A percentile compares a stretch with the other conserved stretches of the same genome.
Conservation (phyloP, 495 filamentous ascomycete genomes). For the Wilcoxina mikolae region DNA sequence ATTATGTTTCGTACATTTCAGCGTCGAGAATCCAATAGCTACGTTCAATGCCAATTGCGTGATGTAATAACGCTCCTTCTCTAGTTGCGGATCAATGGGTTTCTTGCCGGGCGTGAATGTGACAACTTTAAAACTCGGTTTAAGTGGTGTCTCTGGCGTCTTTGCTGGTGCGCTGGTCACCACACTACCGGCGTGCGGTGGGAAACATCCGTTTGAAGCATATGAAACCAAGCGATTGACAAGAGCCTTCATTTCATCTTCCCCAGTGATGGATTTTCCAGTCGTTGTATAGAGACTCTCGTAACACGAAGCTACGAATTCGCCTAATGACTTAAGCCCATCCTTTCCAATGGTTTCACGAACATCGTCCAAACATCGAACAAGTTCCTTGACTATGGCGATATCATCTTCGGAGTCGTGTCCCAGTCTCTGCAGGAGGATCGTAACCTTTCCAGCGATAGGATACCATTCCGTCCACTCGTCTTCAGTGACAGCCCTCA, state of each 20-base stretch:
- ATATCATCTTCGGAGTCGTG: conserved; percentile 3
- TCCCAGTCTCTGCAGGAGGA: conserved; percentile 15
- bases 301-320: conserved; percentile 19
- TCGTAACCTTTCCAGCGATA: conserved; percentile 17
- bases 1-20: conserved; percentile 9
- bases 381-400: conserved; percentile 9
- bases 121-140: conserved; percentile 4
- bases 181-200: neutral
- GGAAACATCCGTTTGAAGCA: neutral
- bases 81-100: conserved; percentile 6
- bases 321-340: conserved; percentile 16
- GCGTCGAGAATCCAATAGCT: conserved; percentile 17
- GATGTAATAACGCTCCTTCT: conserved; percentile 16
- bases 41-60: conserved; percentile 18
- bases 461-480: conserved; percentile 18
- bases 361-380: conserved; percentile 11
- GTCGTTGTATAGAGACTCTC: conserved; percentile 3
- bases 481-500: conserved; percentile 10
- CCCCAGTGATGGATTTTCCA: conserved; percentile 6
- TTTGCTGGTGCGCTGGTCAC: neutral
- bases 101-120: conserved; percentile 21
- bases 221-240: conserved; percentile 10
- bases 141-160: conserved; percentile 7
- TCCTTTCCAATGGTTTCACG: conserved; percentile 8
- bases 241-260: conserved; percentile 6